phyloP scores from a whole-genome alignment of 768 basidiomycete species.

The Lactarius quietus region DNA sequence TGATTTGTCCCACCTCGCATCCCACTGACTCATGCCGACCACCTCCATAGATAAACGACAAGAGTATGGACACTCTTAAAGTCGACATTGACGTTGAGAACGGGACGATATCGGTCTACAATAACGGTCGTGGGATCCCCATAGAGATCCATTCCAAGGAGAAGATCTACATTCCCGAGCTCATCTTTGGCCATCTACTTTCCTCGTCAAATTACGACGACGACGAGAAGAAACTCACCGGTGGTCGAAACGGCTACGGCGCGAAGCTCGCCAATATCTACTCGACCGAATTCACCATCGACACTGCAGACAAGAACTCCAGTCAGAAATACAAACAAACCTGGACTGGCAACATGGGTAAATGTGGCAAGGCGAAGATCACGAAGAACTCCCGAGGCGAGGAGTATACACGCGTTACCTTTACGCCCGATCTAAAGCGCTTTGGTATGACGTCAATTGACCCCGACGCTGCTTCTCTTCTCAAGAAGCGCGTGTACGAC shows the following conservation, averaged over 20 bases:
- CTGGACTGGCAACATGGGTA: constrained; percentile 91
- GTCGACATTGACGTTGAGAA: constrained; percentile 81
- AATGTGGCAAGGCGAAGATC: constrained; percentile 86
- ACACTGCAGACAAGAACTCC: constrained; percentile 87
- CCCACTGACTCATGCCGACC: background rate
- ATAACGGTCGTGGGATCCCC: constrained; percentile 95
- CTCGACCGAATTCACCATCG: constrained; percentile 92
- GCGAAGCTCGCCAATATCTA: constrained; percentile 99
- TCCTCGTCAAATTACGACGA: constrained; percentile 98
- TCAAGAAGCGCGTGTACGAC: constrained; percentile 94
- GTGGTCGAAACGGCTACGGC: constrained; percentile 97
- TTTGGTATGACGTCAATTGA: constrained; percentile 93
- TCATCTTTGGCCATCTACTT: constrained; percentile 94
- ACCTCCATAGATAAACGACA: constrained; percentile 77
- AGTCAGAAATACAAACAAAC: constrained; percentile 92
- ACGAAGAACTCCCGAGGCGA: constrained; percentile 85
- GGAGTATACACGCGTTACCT: constrained; percentile 90
- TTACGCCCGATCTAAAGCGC: constrained; percentile 85
- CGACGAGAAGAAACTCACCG: constrained; percentile 96
- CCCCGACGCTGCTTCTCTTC: constrained; percentile 81
- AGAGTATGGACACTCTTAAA: constrained; percentile 88
- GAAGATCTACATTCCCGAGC: constrained; percentile 92
- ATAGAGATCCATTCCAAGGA: constrained; percentile 93
- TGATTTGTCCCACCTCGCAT: constrained; percentile 34
- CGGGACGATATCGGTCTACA: constrained; percentile 86